Base-by-base conservation (phyloP, 1,284 basidiomycete genomes). In the Meripilus lineatus region DNA sequence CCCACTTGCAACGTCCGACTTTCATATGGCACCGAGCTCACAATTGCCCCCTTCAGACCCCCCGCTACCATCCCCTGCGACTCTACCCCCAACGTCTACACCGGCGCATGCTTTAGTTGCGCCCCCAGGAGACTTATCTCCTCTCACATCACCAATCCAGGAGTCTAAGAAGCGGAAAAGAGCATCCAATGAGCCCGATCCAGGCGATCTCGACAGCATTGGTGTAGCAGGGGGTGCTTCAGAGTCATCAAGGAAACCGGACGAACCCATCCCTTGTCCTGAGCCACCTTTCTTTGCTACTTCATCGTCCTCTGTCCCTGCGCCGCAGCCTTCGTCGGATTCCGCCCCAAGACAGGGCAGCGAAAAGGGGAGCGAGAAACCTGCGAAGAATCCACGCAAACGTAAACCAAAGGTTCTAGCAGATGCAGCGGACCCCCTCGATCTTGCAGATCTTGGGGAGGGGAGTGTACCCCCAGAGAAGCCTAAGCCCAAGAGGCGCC, bases 41-140 rank as follows among this genome's bases (percentile, higher is more conserved):
- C 56, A 53, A 38, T 53, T 68, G 0, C 64, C 65, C 1, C 64
- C 65, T 4, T 66, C 65, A 0, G 61, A 66, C 42, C 61, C 58
- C 2, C 59, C 56, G 2, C 33, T 49, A 11, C 55, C 55, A 1
- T 60, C 61, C 1, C 55, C 57, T 28, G 37, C 52, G 3, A 46
- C 50, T 26, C 34, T 40, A 4, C 50, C 47, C 2, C 46, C 41
- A 2, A 18, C 22, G 36, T 50, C 35, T 36, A 49, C 38, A 25
- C 51, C 38, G 32, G 47, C 32, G 42, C 40, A 41, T 11, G 46
- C 6, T 39, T 20, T 2, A 40, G 20, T 3, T 13, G 40, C n/a
- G 18, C 18, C 2, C 18, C 4, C 18, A 18, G 35, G 6, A 32
- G 14, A 5, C 7, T n/a, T 0, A 22, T 39, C 25, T 37, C 47